phyloP scores from a whole-genome alignment of 2,329 filamentous ascomycete species.

The Graphilbum fragrans region DNA sequence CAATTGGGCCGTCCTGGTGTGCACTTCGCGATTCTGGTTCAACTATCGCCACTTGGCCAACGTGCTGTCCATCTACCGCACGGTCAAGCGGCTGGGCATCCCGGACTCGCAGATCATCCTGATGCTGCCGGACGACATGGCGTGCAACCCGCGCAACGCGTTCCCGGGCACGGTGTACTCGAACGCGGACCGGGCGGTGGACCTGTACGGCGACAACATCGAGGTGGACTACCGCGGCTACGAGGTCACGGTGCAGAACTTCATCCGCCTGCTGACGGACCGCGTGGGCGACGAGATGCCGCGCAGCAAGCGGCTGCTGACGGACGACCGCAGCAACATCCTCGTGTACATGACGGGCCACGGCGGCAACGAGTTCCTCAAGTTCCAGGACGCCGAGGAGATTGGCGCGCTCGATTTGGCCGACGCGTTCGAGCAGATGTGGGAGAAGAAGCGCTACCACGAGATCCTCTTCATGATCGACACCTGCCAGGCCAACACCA shows the following conservation, averaged over 20 bases:
- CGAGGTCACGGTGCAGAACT: slow-evolving; percentile 98
- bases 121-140: slow-evolving; percentile 99
- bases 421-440: slow-evolving; percentile 98
- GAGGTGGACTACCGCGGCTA: slow-evolving; percentile 98
- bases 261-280: slow-evolving; percentile 89
- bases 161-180: slow-evolving; percentile 98
- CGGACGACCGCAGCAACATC: slow-evolving; percentile 92
- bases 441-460: slow-evolving; percentile 98
- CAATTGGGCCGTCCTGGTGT: slow-evolving; percentile 98
- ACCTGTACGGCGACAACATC: slow-evolving; percentile 96
- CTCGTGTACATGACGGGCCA: slow-evolving; percentile 99
- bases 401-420: slow-evolving; percentile 94
- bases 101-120: slow-evolving; percentile 98
- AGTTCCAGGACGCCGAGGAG: slow-evolving; percentile 97
- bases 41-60: slow-evolving; percentile 98
- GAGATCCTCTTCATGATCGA: slow-evolving; percentile 99
- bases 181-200: slow-evolving; percentile 89
- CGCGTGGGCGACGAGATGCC: slow-evolving; percentile 91
- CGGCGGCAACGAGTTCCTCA: slow-evolving; percentile 93
- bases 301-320: slow-evolving; percentile 82
- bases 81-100: slow-evolving; percentile 93
- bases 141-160: slow-evolving; percentile 95
- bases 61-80: slow-evolving; percentile 92
- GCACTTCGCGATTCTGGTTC: slow-evolving; percentile 98
- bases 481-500: slow-evolving; percentile 97